A percentile compares a stretch with the other conserved stretches of the same genome.
phyloP scores from a whole-genome alignment of 805 yeast species.

The Saccharomyces kudriavzevii region DNA sequence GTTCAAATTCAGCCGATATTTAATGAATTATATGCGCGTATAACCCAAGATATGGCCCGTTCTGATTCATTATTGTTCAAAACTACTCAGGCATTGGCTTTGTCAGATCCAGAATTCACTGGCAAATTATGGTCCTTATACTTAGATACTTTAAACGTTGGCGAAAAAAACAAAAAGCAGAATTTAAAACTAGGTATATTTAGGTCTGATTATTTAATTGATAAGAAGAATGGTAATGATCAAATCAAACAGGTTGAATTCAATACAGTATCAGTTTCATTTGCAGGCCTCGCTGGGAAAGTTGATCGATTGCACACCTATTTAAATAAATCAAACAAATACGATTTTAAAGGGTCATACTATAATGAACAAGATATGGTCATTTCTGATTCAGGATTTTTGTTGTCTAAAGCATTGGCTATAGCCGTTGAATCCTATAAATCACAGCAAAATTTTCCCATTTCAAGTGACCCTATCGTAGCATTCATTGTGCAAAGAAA shows the following conservation, averaged over 20 bases:
- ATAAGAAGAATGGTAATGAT: slow-evolving; percentile 30
- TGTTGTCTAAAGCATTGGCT: slow-evolving; percentile 62
- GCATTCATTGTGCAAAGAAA: slow-evolving; percentile 74
- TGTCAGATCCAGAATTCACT: slow-evolving; percentile 68
- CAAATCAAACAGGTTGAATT: slow-evolving; percentile 88
- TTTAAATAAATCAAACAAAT: slow-evolving; percentile 52
- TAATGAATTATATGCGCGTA: slow-evolving; percentile 66
- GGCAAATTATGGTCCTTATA: slow-evolving; percentile 65
- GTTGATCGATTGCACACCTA: slow-evolving; percentile 70
- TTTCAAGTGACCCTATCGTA: slow-evolving; percentile 39
- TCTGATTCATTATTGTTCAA: slow-evolving; percentile 50
- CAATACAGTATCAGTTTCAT: slow-evolving; percentile 91
- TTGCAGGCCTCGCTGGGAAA: slow-evolving; percentile 80
- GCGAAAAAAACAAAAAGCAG: slow-evolving; percentile 39
- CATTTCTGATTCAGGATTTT: slow-evolving; percentile 52
- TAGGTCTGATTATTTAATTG: slow-evolving; percentile 82
- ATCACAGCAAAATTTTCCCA: slow-evolving; percentile 3
- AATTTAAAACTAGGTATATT: slow-evolving; percentile 73
- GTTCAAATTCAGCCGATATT: slow-evolving; percentile 54
- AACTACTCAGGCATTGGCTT: slow-evolving; percentile 47
- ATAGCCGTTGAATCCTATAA: slow-evolving; percentile 53
- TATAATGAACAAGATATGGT: slow-evolving; percentile 44
- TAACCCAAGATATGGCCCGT: slow-evolving; percentile 42
- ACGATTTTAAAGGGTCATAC: slow-evolving; percentile 34
- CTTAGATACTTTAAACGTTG: slow-evolving; percentile 35